Evolutionary conservation across 2,329 filamentous ascomycete genomes (phyloP).

Genomic region (Bipolaris victoriae): DNA sequence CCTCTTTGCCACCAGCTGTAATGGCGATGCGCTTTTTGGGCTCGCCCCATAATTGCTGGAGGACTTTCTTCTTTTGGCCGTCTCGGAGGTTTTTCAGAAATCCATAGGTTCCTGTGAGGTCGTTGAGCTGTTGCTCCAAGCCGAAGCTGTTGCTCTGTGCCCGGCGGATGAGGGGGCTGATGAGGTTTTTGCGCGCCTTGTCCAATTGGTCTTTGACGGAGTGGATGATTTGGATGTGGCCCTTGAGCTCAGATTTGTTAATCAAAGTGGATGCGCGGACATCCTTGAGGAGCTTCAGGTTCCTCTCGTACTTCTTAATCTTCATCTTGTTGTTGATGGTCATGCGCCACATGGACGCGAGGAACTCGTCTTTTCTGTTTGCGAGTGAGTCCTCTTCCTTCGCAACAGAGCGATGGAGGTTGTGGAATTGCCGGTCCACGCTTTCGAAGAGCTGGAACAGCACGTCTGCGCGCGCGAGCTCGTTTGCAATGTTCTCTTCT

Average conservation of each 20-base stretch:
- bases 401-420: constrained; percentile 82
- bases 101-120: constrained; percentile 78
- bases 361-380: constrained; percentile 77
- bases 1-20: constrained; percentile 24
- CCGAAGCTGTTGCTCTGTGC: constrained; percentile 71
- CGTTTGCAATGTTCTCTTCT: constrained; percentile 85
- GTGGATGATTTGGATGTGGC: constrained; percentile 83
- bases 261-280: constrained; percentile 82
- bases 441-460: constrained; percentile 90
- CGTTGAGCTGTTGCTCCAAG: constrained; percentile 83
- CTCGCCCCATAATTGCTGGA: constrained; percentile 71
- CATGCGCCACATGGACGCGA: constrained; percentile 83
- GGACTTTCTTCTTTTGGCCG: constrained; percentile 80
- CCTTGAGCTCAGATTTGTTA: constrained; percentile 85
- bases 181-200: constrained; percentile 79
- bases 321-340: constrained; percentile 78
- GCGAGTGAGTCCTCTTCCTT: constrained; percentile 85
- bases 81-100: constrained; percentile 78
- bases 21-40: constrained; percentile 40
- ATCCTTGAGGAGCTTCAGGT: constrained; percentile 76
- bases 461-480: constrained; percentile 78
- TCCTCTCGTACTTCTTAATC: constrained; percentile 91
- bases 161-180: constrained; percentile 79
- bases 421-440: constrained; percentile 88
- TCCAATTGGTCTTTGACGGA: constrained; percentile 87